phyloP scores from a whole-genome alignment of 2,329 filamentous ascomycete species.

The Colletotrichum tropicicola region DNA sequence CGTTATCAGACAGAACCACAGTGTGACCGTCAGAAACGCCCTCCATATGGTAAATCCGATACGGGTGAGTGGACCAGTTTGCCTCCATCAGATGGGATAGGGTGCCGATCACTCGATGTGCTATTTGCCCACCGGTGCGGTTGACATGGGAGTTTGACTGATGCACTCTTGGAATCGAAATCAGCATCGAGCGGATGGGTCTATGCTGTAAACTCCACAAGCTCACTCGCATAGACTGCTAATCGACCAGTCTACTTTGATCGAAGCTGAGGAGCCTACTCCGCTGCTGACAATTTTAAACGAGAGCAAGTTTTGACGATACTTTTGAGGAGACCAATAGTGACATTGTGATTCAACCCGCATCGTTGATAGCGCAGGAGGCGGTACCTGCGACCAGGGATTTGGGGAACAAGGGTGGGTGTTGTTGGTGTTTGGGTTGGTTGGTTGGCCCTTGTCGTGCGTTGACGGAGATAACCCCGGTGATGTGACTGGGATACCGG shows the following conservation, averaged over 20 bases:
- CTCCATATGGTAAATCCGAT: not conserved
- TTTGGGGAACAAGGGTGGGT: slow-evolving; percentile 8
- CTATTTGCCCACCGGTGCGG: no score
- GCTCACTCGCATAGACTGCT: no score
- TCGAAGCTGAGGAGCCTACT: not conserved
- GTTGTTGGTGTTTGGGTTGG: not conserved
- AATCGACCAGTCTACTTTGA: no score
- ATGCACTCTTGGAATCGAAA: no score
- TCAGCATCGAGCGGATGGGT: no score
- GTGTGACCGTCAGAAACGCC: no score
- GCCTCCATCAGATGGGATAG: not conserved
- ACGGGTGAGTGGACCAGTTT: not conserved
- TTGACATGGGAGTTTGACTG: no score
- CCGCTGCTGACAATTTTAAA: not conserved
- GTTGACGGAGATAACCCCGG: slow-evolving; percentile 5
- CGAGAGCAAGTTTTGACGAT: not conserved
- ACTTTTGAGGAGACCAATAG: no score
- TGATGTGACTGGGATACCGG: slow-evolving; percentile 7
- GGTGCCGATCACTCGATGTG: no score
- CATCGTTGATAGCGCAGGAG: not conserved
- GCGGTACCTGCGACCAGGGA: slow-evolving; percentile 16
- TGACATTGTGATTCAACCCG: not conserved
- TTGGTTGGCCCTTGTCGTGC: not conserved
- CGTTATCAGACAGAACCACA: not conserved
- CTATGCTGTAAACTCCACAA: no score